Conservation (phyloP, 306 rosid genomes). For the Ormosia semicastrata region DNA sequence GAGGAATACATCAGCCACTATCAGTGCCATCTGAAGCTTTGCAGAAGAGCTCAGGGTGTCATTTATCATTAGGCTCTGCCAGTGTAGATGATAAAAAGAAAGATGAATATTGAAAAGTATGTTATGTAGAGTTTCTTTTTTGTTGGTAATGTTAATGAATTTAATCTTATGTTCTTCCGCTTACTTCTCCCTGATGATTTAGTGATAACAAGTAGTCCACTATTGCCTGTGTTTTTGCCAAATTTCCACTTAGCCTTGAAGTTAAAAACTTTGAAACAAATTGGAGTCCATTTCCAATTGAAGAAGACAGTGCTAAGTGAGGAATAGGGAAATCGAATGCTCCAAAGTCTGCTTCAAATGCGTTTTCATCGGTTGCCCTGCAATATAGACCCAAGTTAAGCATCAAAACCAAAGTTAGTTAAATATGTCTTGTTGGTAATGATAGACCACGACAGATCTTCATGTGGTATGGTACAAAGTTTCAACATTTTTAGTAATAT, state of each 20-base stretch:
- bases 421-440: background rate
- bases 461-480: background rate
- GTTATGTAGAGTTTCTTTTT: background rate
- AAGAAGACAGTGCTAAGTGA: slow-evolving; percentile 63
- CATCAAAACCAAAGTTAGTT: slow-evolving; percentile 4
- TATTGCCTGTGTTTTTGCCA: slow-evolving; percentile 64
- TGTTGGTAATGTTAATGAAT: background rate
- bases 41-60: slow-evolving; percentile 55
- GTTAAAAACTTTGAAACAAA: slow-evolving; percentile 62
- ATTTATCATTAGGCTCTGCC: slow-evolving; percentile 71
- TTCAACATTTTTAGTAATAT: background rate
- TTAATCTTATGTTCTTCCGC: slow-evolving; percentile 22
- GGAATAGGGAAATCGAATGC: slow-evolving; percentile 70
- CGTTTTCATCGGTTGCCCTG: slow-evolving; percentile 84
- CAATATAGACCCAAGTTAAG: slow-evolving; percentile 8
- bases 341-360: slow-evolving; percentile 83
- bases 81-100: background rate
- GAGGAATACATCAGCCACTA: slow-evolving; percentile 66
- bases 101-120: background rate
- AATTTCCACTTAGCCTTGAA: slow-evolving; percentile 50
- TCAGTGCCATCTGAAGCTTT: slow-evolving; percentile 71
- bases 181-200: slow-evolving; percentile 69
- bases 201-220: slow-evolving; percentile 75
- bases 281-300: slow-evolving; percentile 77
- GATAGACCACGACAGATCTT: background rate